phyloP scores from a whole-genome alignment of 306 rosid species.

The Potentilla sterilis region DNA sequence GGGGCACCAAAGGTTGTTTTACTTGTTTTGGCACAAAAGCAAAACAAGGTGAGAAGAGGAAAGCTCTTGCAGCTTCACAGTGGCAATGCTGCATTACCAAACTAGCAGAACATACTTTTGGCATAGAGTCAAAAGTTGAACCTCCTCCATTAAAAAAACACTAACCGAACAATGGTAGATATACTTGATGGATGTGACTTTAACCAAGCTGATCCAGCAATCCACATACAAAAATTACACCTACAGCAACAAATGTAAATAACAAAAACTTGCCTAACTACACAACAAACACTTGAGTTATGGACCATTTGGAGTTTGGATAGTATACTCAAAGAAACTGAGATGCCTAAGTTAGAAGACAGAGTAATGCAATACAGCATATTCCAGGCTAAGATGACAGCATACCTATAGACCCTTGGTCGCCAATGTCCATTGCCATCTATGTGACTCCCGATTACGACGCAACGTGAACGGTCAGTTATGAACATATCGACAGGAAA shows the following conservation, averaged over 20 bases:
- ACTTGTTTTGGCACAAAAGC: background rate
- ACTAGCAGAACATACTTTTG: background rate
- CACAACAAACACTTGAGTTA: background rate
- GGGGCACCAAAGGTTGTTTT: background rate
- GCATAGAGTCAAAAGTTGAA: background rate
- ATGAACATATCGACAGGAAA: too few species aligned
- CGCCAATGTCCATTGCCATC: background rate
- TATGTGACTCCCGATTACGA: background rate
- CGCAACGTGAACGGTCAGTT: too few species aligned
- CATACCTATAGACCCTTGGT: background rate
- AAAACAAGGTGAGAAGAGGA: background rate
- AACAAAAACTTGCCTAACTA: background rate
- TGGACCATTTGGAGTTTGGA: background rate
- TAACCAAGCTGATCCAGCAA: background rate
- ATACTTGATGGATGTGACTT: background rate
- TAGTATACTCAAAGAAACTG: background rate
- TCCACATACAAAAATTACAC: background rate
- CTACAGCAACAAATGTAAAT: background rate
- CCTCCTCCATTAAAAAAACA: background rate
- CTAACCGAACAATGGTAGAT: background rate
- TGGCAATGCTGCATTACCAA: slow-evolving; percentile 6
- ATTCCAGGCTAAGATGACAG: background rate
- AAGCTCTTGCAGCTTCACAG: background rate
- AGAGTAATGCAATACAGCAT: background rate
- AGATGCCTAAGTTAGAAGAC: background rate